Evolutionary conservation across 345 rosid genomes (phyloP).

Genomic region (Citrus unshiu): DNA sequence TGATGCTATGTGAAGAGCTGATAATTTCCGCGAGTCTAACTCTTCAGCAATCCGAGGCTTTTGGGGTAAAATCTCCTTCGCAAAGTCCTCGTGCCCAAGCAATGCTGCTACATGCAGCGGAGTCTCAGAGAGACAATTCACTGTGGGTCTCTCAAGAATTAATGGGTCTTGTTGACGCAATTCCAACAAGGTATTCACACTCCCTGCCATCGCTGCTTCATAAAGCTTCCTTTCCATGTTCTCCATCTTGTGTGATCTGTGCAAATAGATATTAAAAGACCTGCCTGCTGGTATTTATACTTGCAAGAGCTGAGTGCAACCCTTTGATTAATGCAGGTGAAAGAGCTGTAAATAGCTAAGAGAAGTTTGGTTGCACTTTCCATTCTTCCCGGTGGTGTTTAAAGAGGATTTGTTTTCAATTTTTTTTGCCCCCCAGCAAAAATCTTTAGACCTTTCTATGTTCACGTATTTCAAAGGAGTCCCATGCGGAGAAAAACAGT

Average conservation of each 20-base stretch:
- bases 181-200: neutral
- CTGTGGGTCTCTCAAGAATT: neutral
- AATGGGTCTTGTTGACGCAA: neutral
- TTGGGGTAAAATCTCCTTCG: neutral
- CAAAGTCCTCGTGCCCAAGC: conserved; percentile 12
- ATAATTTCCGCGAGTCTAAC: neutral
- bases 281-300: neutral
- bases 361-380: too few species aligned
- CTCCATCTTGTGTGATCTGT: neutral
- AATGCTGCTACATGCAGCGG: conserved; percentile 12
- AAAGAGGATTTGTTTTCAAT: too few species aligned
- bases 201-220: conserved; percentile 7
- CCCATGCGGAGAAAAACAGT: too few species aligned
- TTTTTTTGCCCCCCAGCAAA: too few species aligned
- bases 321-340: too few species aligned
- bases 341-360: too few species aligned
- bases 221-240: neutral
- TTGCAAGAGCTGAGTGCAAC: neutral
- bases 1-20: conserved; percentile 17
- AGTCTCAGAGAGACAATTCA: neutral
- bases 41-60: conserved; percentile 7
- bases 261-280: neutral
- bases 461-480: too few species aligned
- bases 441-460: too few species aligned
- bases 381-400: too few species aligned